Evolutionary conservation across 805 yeast species (phyloP).

Genomic region (Yarrowia sp.): DNA sequence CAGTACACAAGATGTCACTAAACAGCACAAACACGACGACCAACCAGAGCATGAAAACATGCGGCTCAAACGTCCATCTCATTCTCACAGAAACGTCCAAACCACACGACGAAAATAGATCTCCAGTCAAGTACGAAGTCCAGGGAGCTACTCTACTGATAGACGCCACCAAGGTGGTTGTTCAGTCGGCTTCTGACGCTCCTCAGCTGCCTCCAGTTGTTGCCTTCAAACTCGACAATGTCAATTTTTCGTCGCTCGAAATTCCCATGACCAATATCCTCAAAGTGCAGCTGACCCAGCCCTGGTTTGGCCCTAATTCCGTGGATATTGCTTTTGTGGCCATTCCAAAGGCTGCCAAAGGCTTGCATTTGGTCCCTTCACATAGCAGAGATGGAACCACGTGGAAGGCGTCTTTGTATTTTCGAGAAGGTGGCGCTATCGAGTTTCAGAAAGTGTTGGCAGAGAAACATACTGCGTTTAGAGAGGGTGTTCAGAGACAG

Average conservation of each 20-base stretch:
- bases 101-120: background rate
- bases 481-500: conserved; percentile 4
- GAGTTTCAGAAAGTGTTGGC: conserved; percentile 21
- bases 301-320: conserved; percentile 42
- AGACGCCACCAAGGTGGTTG: background rate
- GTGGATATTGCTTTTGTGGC: conserved; percentile 20
- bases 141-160: background rate
- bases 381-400: conserved; percentile 11
- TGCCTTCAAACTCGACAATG: conserved; percentile 4
- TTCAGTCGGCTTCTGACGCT: background rate
- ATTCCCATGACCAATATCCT: conserved; percentile 34
- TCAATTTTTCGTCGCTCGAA: conserved; percentile 31
- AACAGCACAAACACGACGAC: background rate
- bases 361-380: conserved; percentile 2
- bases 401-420: background rate
- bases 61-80: background rate
- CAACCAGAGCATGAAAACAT: background rate
- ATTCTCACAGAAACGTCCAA: conserved; percentile 15
- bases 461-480: background rate
- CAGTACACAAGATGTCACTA: background rate
- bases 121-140: background rate
- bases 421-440: conserved; percentile 15
- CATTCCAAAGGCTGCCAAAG: background rate
- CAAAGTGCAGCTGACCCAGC: conserved; percentile 35
- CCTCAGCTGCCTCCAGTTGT: conserved; percentile 10